Evolutionary conservation across 352 stramenopile genomes (phyloP), one percentile per base, ranked within the genome.

Genomic region (Globisporangium spiculum): DNA sequence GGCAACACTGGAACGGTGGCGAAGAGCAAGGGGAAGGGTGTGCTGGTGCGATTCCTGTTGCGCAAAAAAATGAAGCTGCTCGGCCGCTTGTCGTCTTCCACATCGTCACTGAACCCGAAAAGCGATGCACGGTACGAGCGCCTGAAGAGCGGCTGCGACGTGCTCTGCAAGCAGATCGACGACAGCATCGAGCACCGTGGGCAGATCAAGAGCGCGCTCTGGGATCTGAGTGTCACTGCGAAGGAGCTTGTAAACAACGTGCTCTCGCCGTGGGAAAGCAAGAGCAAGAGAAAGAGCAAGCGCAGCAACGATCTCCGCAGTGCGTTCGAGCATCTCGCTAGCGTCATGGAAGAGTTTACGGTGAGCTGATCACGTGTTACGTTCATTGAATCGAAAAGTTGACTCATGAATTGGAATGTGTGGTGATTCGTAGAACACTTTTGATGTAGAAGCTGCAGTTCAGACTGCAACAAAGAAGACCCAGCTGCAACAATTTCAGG

Each of bases 101-200:
- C 38, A 32, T 71, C 60, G 46, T 24, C 63, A 7, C 8, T 60
- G 22, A 26, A 50, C 2, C 36, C n/a, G n/a, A 48, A 55, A 41
- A 46, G 73, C 1, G 70, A 83, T 38, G 75, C 63, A 20, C 78
- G 78, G 4, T 84, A 80, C 64, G 58, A 71, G 22, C 77, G 79
- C 0, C 57, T 84, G n/a, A 72, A 83, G 46, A 60, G 66, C 0
- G 74, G 74, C 3, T 79, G 74, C 56, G 63, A 44, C 0, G 46
- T 61, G 26, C 65, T 84, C 18, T 50, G 66, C 41, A 57, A 80
- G 26, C 79, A 87, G 27, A 30, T 87, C 22, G 41, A 72, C 16
- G 68, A 75, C 24, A 65, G 75, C 14, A 60, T 69, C 4, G 32
- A 72, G 26, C 73, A 73, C 14, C 77, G 75, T 12, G 50, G 70